Base-by-base conservation (phyloP, 2,329 filamentous ascomycete genomes). In the Pseudogymnoascus sp. region DNA sequence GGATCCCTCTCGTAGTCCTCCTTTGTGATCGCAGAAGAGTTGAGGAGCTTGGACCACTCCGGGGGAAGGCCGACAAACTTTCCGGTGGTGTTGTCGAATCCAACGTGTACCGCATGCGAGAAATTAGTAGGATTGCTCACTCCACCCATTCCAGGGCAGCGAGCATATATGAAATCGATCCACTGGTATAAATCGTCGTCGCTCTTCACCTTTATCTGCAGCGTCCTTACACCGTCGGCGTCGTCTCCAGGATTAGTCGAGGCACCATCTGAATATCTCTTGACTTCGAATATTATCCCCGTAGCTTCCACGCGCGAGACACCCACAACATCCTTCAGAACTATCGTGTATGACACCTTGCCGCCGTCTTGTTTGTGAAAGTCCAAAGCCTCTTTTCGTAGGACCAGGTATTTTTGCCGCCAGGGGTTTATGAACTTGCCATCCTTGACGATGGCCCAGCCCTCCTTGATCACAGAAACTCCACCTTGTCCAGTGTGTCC, bases 121-220 rank as follows among this genome's bases (percentile, higher is more conserved):
- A 99, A 99, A 79, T 97, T 97, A 68, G 95, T 97, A 5, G 95
- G 95, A 76, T 97, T 97, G 78, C 93, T 97, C 63, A 99, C 95
- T 69, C 95, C 95, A 66, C 95, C 93, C 91, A 97, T 96, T 66
- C 91, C 93, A 16, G 95, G 95, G 75, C 93, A 97, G 67, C 93
- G 89, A 70, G 93, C 92, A 75, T 97, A 97, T 68, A 99, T 96
- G 75, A 93, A 91, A 76, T 99, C 95, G 72, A 97, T 96, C 95
- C 95, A 99, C 71, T 96, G 92, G 76, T 99, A 99, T 62, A 99
- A 86, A 69, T 99, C 95, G 72, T 96, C 93, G 72, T 99, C 95
- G 63, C 88, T 89, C 77, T 97, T 96, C 70, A 97, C 92, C 74
- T 90, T 91, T 75, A 96, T 95, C 67, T 95, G 92, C 61, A 97